phyloP scores from a whole-genome alignment of 75 land plant species.

The Pseudotsuga menziesii region DNA sequence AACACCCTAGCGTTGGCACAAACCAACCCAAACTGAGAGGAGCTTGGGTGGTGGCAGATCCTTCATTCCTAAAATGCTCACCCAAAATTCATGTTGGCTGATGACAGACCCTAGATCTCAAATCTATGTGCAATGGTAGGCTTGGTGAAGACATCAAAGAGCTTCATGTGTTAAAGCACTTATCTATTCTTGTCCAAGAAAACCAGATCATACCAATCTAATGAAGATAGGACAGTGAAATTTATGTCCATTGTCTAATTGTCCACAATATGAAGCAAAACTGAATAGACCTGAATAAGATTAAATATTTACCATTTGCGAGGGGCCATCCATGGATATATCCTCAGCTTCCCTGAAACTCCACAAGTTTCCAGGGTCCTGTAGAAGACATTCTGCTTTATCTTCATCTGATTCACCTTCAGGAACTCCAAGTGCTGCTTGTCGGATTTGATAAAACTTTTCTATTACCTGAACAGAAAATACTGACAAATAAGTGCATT shows the following conservation, averaged over 20 bases:
- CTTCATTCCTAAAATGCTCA: background rate
- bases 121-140: background rate
- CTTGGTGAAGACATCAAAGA: too few relatives aligned
- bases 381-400: slow-evolving; percentile 49
- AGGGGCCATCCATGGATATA: background rate
- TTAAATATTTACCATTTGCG: background rate
- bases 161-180: too few relatives aligned
- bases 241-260: background rate
- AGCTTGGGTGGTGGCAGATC: too few relatives aligned
- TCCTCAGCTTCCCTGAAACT: slow-evolving; percentile 18
- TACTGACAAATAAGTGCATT: background rate
- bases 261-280: background rate
- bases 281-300: background rate
- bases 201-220: background rate
- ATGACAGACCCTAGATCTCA: background rate
- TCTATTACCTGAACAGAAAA: slow-evolving; percentile 46
- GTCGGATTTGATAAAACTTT: slow-evolving; percentile 61
- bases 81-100: background rate
- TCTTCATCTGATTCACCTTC: slow-evolving; percentile 36
- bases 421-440: slow-evolving; percentile 17
- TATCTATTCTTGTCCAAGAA: background rate
- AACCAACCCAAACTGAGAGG: too few relatives aligned
- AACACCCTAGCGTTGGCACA: too few relatives aligned
- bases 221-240: background rate
- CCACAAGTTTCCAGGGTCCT: slow-evolving; percentile 56